phyloP scores from a whole-genome alignment of 495 filamentous ascomycete genomes.

The Xylaria sp. region DNA sequence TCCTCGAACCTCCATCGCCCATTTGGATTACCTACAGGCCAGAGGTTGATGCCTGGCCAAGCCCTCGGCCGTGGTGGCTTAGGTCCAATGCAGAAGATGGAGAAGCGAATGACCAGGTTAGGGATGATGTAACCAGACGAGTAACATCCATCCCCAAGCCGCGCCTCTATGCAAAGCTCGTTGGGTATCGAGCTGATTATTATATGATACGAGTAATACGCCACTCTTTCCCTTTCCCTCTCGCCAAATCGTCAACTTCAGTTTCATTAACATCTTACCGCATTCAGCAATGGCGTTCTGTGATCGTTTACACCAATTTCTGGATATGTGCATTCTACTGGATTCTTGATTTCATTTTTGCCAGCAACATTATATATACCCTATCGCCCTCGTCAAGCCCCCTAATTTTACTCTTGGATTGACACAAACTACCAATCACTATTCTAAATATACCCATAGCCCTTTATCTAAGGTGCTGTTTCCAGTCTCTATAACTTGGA shows the following conservation, averaged over 20 bases:
- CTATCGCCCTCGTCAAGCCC: conserved; percentile 4
- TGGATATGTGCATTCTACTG: conserved; percentile 7
- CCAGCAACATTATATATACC: conserved; percentile 1
- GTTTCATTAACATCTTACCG: conserved; percentile 8
- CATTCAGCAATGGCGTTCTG: conserved; percentile 25
- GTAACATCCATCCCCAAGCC: background rate
- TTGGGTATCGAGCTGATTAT: background rate
- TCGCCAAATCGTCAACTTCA: background rate
- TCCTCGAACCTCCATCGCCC: conserved; percentile 35
- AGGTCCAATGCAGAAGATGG: conserved; percentile 53
- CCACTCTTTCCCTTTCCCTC: background rate
- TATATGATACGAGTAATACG: conserved; percentile 18
- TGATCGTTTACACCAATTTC: conserved; percentile 1
- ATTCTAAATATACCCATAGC: conserved; percentile 18
- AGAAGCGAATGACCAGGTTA: conserved; percentile 82
- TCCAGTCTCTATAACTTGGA: background rate
- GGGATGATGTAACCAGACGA: conserved; percentile 76
- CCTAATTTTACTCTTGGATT: background rate
- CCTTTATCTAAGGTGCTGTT: background rate
- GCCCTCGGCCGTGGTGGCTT: conserved; percentile 39
- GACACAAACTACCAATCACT: background rate
- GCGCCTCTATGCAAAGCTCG: background rate
- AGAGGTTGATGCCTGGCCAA: conserved; percentile 43
- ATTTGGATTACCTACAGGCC: conserved; percentile 40
- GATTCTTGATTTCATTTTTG: conserved; percentile 7